Evolutionary conservation across 2,329 filamentous ascomycete genomes (phyloP), one percentile per base, ranked within the genome.

Genomic region (Penicillium sp.): DNA sequence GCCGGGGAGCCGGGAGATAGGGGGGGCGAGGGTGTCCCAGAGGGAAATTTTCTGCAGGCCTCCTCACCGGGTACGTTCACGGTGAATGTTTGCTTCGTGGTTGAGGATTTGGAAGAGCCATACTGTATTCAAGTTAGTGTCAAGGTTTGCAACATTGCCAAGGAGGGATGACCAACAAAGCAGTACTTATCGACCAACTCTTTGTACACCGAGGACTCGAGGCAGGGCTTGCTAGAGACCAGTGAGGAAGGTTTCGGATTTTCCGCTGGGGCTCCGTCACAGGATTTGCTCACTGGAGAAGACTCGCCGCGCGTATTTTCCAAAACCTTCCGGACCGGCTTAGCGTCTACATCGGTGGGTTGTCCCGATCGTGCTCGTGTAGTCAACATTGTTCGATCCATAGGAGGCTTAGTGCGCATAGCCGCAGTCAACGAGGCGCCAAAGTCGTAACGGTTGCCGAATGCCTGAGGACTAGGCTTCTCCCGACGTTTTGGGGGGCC

Each of bases 161-260:
- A 40, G 14, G 18, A 8, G 18, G 31, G 23, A 14, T 23, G 31
- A 31, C 93, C 86, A 93, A 97, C 93, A 85, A 97, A 99, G 83
- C 94, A 99, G 82, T 96, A 99, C 81, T 96, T 97, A 81, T 96
- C 92, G 75, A 99, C 89, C 63, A 99, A 84, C 77, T 99, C 94
- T 77, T 95, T 90, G 74, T 99, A 97, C 57, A 93, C 92, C 57
- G 90, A 87, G 61, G 92, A 95, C 57, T 92, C 85, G 63, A 96
- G 87, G 68, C 84, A 81, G 43, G 87, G 86, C 69, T 88, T 85
- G 68, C 84, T 82, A 37, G 81, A 79, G 14, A 82, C 77, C 65
- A 79, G 81, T 72, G 69, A 83, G 79, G 76, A 83, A 69, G 75
- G 84, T 51, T 81, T 77, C 63, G 62, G 67, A 71, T 60, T 59